These are phyloP conservation scores for Pseudophaeomoniella oleicola DNA, from an alignment of 2,329 filamentous ascomycete genomes.

Conservation along the genomic window DNA sequence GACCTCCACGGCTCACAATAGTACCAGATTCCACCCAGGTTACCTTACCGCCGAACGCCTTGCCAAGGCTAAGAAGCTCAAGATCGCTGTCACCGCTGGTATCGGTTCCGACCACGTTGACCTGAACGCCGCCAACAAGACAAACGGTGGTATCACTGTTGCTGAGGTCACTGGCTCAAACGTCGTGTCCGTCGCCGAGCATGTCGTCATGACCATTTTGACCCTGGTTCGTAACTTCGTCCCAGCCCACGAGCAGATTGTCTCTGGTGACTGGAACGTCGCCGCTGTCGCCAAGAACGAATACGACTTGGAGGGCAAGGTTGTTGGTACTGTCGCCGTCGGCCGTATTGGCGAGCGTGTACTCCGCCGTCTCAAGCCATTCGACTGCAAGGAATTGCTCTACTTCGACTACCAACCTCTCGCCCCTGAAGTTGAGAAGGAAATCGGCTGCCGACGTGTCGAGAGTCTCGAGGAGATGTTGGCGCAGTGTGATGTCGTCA, in stretches of 20 bases:
- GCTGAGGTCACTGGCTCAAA: conserved; percentile 97
- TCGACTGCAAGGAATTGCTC: conserved; percentile 98
- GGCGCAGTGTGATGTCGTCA: conserved; percentile 87
- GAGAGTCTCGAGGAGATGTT: conserved; percentile 86
- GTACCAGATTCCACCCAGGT: conserved; percentile 77
- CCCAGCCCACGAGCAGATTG: conserved; percentile 88
- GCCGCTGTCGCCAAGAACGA: conserved; percentile 95
- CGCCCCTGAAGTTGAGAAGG: conserved; percentile 68
- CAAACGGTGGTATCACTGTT: conserved; percentile 93
- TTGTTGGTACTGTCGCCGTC: conserved; percentile 92
- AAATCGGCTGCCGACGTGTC: conserved; percentile 88
- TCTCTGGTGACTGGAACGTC: conserved; percentile 83
- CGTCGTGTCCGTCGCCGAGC: conserved; percentile 95
- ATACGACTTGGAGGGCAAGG: conserved; percentile 93
- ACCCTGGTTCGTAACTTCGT: conserved; percentile 95
- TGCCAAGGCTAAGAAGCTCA: conserved; percentile 96
- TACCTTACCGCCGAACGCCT: conserved; percentile 95
- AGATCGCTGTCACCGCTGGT: conserved; percentile 91
- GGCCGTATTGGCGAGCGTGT: conserved; percentile 98
- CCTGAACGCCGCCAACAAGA: conserved; percentile 91
- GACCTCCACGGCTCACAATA: background rate
- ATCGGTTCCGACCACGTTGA: conserved; percentile 98
- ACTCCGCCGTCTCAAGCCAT: conserved; percentile 84
- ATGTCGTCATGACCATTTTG: conserved; percentile 98
- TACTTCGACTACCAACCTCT: conserved; percentile 99